Conservation (phyloP, 2,329 filamentous ascomycete genomes). For the Beauveria bassiana region DNA sequence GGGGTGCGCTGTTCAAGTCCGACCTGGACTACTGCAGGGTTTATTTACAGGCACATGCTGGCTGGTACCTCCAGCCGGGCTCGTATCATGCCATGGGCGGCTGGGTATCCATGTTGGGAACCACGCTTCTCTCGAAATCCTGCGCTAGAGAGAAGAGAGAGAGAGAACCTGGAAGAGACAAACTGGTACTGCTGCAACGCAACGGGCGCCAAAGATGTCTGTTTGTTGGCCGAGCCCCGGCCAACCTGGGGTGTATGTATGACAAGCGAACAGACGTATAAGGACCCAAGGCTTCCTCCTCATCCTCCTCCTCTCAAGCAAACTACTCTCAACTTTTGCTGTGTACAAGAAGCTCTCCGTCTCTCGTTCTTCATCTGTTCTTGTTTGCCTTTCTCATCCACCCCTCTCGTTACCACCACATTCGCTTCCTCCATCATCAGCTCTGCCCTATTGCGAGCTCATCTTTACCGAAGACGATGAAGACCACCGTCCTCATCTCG, state of each 20-base stretch:
- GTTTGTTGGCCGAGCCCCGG: not conserved
- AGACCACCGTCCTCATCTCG: constrained; percentile 23
- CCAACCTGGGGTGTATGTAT: not conserved
- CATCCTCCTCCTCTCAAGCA: not conserved
- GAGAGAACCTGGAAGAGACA: not conserved
- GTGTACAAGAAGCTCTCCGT: not conserved
- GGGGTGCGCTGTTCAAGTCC: not conserved
- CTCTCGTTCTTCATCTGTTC: not conserved
- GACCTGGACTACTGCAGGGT: too few relatives aligned
- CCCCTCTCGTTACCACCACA: not conserved
- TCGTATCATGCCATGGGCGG: constrained; percentile 10
- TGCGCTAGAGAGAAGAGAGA: not conserved
- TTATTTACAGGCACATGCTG: constrained; percentile 1
- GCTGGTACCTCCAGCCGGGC: not conserved
- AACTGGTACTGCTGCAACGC: not conserved
- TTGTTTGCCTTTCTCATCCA: not conserved
- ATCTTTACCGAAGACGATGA: constrained; percentile 22
- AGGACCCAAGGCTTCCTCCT: constrained; percentile 7
- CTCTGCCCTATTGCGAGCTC: too few relatives aligned
- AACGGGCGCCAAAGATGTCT: constrained; percentile 5
- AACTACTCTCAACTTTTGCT: not conserved
- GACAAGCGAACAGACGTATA: constrained; percentile 1
- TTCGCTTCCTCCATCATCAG: too few relatives aligned
- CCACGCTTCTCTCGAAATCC: not conserved
- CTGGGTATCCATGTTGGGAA: constrained; percentile 5